Percentiles rank a stretch among this genome's conserved stretches.
Evolutionary conservation across 805 yeast genomes (phyloP).

Genomic region (Cyberlindnera euphorbiiphila): DNA sequence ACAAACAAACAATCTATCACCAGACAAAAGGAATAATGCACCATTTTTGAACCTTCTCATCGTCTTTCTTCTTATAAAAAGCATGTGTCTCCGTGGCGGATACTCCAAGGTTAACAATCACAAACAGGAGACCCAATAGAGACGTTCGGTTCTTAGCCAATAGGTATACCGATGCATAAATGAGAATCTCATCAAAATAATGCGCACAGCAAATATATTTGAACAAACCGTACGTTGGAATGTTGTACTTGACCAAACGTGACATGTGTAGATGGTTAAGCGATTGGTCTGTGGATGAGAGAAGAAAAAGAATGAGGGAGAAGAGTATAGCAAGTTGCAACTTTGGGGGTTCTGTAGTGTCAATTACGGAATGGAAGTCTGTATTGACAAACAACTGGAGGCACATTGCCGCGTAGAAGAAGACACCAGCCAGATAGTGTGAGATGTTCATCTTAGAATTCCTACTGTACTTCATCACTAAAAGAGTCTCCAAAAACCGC

Average conservation of each 20-base stretch:
- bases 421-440: constrained; percentile 64
- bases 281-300: constrained; percentile 43
- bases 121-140: constrained; percentile 28
- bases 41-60: constrained; percentile 28
- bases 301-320: constrained; percentile 18
- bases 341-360: constrained; percentile 4
- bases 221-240: constrained; percentile 52
- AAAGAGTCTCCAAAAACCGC: constrained; percentile 51
- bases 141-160: constrained; percentile 20
- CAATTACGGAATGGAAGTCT: constrained; percentile 15
- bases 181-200: constrained; percentile 59
- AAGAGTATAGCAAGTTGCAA: constrained; percentile 8
- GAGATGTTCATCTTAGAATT: constrained; percentile 56
- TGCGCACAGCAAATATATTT: constrained; percentile 58
- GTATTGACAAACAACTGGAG: constrained; percentile 33
- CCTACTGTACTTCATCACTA: constrained; percentile 43
- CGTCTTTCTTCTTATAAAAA: constrained; percentile 36
- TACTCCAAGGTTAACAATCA: constrained; percentile 43
- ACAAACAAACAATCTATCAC: constrained; percentile 11
- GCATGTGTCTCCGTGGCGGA: constrained; percentile 51
- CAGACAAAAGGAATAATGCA: constrained; percentile 37
- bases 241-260: constrained; percentile 34
- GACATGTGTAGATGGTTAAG: constrained; percentile 25
- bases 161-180: constrained; percentile 40
- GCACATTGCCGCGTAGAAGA: constrained; percentile 51